Base-by-base conservation (phyloP, 371 early-diverging fungal genomes). In the Mucor velutinosus region DNA sequence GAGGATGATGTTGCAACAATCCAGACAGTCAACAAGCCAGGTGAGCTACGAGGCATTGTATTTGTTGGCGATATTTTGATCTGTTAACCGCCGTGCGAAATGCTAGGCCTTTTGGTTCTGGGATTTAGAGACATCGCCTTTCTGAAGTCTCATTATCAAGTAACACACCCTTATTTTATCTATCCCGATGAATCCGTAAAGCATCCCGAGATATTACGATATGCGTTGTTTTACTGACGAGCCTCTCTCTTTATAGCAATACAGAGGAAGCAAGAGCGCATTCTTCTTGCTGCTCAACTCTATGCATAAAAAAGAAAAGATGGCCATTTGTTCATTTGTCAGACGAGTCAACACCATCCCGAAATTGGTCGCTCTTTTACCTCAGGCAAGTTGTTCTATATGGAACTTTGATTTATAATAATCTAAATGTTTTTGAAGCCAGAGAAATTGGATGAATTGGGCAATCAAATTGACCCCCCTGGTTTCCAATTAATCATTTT, bases 131-230 rank as follows among this genome's bases (percentile, higher is more conserved):
- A 79, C 7, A 67, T 35, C 21, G 39, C 27, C 25, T 68, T 62
- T 0, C 69, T 87, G 10, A 76, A 77, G 49, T 63, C 72, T 55
- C 69, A 90, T 55, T 77, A 87, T 68, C 90, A 91, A 60, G 67
- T 93, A 45, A 63, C 62, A 17, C 90, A 90, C 71, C 74, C 90
- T 10, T 73, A 82, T 58, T 93, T 93, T 76, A 76, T 94, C 49
- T 88, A 88, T 71, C 94, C 95, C 0, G 92, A 93, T 69, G 93
- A 94, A 69, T 66, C 53, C 55, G 91, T 88, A 78, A 68, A 58
- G 27, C 27, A 27, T 53, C 27, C 53, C 53, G 53, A 53, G 27
- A 53, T 53, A 15, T 53, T 27, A 53, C 53, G 53, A 53, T 53
- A 41, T 17, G 17, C 0, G 2, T 41, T 41, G 17, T 41, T 4